A percentile compares a stretch with the other conserved stretches of the same genome.
Evolutionary conservation across 768 basidiomycete genomes (phyloP).

Genomic region (Tylopilus vinaceipallidus): DNA sequence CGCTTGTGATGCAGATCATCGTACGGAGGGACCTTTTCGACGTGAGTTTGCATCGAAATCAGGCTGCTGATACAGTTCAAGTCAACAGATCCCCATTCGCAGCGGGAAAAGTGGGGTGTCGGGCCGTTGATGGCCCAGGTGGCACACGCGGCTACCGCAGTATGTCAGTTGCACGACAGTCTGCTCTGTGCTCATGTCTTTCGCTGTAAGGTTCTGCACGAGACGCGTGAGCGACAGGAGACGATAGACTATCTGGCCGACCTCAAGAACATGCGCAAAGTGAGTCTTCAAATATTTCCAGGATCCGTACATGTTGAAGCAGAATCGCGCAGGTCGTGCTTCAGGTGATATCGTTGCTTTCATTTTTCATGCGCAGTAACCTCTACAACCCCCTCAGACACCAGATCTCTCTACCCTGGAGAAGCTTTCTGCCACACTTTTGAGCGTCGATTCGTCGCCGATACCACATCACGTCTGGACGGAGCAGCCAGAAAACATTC

Average conservation of each 20-base stretch:
- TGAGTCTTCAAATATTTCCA: conserved; percentile 7
- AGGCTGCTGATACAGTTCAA: too few species aligned
- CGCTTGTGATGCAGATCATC: conserved; percentile 44
- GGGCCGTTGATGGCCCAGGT: conserved; percentile 46
- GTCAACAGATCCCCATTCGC: neutral
- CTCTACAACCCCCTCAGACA: conserved; percentile 24
- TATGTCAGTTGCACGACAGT: conserved; percentile 6
- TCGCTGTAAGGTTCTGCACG: conserved; percentile 36
- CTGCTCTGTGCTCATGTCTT: neutral
- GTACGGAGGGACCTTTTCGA: conserved; percentile 42
- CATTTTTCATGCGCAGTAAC: neutral
- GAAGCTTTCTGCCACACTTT: conserved; percentile 33
- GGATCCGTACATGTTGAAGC: neutral
- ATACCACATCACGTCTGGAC: conserved; percentile 42
- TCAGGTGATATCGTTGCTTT: conserved; percentile 33
- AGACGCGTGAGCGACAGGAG: conserved; percentile 36
- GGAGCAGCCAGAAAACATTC: conserved; percentile 42
- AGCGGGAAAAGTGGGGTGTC: conserved; percentile 43
- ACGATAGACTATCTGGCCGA: conserved; percentile 39
- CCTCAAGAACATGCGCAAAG: conserved; percentile 42
- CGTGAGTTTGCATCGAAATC: conserved; percentile 32
- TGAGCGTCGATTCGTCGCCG: conserved; percentile 18
- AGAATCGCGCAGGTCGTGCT: conserved; percentile 34
- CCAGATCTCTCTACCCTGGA: conserved; percentile 32
- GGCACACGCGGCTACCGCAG: conserved; percentile 43